Evolutionary conservation across 176 grass and related monocot genomes (phyloP), one percentile per base, ranked within the genome.

Genomic region (Bolboschoenus planiculmis): DNA sequence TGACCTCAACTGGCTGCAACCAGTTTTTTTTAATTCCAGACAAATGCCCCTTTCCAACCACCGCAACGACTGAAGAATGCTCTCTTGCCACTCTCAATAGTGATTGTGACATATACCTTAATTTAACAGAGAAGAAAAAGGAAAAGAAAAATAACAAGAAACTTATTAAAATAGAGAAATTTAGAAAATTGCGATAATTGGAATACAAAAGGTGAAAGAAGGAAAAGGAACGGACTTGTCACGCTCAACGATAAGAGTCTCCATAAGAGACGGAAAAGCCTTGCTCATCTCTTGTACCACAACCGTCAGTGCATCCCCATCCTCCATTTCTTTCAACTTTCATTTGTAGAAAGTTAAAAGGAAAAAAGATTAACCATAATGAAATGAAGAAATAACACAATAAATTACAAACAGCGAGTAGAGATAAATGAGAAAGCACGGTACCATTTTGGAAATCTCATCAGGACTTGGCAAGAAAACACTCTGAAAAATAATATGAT

Each of bases 201-300:
- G 8, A 56, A 81, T 47, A 58, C 2, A 84, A 36, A 46, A 50
- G 62, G 34, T 24, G 27, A 76, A 51, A 67, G 70, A 56, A 43
- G 63, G 55, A 67, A 23, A 82, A 86, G 56, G 24, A 80, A 89
- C 90, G 85, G 79, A 98, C 96, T 95, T 36, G 82, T 98, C 96
- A 31, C 96, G 92, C 53, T 98, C 96, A 79, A 90, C 88, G 37
- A 98, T 81, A 87, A 98, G 92, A 33, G 92, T 95, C 78, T 95
- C 86, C 85, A 95, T 93, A 47, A 98, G 75, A 86, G 85, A 93
- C 83, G 96, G 96, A 74, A 98, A 98, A 60, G 79, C 87, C 89
- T 91, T 98, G 66, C 92, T 93, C 96, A 98, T 93, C 86, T 95
- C 92, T 98, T 98, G 96, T 86, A 95, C 91, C 14, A 93, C 90